These are phyloP conservation scores for Barbarea vulgaris DNA, from an alignment of 345 rosid species.

Conservation along the genomic window DNA sequence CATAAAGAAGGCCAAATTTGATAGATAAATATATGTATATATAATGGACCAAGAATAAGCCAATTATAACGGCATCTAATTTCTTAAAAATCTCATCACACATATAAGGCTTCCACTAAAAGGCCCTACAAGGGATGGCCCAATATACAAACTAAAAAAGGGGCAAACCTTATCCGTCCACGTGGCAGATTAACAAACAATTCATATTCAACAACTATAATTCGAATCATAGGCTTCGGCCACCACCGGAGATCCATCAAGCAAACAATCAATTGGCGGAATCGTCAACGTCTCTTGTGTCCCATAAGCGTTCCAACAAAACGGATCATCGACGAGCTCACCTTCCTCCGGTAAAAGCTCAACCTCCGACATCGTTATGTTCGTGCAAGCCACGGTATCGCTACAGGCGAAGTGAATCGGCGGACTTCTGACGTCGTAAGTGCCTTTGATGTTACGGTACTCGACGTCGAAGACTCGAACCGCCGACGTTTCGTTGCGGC, in stretches of 20 bases:
- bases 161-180: background rate
- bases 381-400: conserved; percentile 87
- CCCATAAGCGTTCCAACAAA: conserved; percentile 98
- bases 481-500: conserved; percentile 84
- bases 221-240: conserved; percentile 41
- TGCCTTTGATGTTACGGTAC: conserved; percentile 83
- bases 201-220: conserved; percentile 45
- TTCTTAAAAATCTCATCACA: conserved; percentile 54
- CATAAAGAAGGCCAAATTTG: no score
- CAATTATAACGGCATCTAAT: background rate
- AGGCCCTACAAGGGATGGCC: conserved; percentile 71
- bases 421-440: conserved; percentile 74
- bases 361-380: conserved; percentile 85
- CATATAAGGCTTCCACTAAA: conserved; percentile 54
- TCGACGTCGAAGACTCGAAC: conserved; percentile 66
- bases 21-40: background rate
- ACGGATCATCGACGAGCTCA: conserved; percentile 83
- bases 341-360: conserved; percentile 93
- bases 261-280: conserved; percentile 81
- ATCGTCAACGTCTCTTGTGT: conserved; percentile 74
- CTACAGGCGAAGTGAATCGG: conserved; percentile 97
- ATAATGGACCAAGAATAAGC: background rate
- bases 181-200: background rate
- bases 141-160: conserved; percentile 27
- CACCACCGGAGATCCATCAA: conserved; percentile 68